phyloP scores from a whole-genome alignment of 2,329 filamentous ascomycete species.

The Myriosclerotinia curreyana region DNA sequence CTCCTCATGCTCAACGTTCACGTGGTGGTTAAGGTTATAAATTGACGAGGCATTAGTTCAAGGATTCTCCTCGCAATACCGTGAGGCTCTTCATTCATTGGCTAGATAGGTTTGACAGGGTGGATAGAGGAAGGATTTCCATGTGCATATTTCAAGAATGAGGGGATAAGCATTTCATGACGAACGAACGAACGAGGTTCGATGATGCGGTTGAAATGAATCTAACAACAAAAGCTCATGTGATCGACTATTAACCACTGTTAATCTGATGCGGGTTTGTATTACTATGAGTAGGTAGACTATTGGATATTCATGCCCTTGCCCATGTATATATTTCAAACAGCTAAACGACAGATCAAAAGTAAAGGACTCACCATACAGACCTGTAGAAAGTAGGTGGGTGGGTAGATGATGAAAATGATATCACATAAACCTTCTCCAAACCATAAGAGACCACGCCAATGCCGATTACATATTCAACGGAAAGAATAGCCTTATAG shows the following conservation, averaged over 20 bases:
- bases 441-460: no score
- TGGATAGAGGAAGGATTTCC: background rate
- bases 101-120: background rate
- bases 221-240: background rate
- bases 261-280: background rate
- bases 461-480: no score
- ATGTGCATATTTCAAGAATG: background rate
- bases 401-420: no score
- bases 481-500: no score
- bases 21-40: background rate
- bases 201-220: background rate
- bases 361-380: no score
- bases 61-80: background rate
- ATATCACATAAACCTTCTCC: no score
- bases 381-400: no score
- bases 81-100: background rate
- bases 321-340: background rate
- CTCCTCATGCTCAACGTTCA: background rate
- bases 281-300: background rate
- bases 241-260: slow-evolving; percentile 5
- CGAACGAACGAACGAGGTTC: no score
- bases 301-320: background rate
- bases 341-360: background rate
- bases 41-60: background rate
- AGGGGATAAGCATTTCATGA: background rate